A percentile compares a stretch with the other conserved stretches of the same genome.
Evolutionary conservation across 169 alveolate genomes (phyloP).

Genomic region (Cryptosporidium parvum): DNA sequence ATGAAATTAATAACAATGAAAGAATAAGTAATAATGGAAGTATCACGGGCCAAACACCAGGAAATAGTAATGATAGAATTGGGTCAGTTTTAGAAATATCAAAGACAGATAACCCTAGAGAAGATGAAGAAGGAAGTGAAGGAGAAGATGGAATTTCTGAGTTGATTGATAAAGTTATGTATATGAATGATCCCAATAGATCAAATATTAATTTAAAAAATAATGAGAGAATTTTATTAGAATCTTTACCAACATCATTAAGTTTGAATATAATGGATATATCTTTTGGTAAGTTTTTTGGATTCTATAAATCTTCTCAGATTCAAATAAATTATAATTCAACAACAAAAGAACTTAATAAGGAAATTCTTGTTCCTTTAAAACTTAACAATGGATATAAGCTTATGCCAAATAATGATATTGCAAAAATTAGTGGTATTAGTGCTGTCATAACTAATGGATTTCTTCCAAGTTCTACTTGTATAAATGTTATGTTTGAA

Average conservation of each 20-base stretch:
- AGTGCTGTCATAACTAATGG: constrained; percentile 48
- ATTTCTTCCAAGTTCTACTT: constrained; percentile 49
- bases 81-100: neutral
- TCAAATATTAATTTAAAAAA: constrained; percentile 10
- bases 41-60: neutral
- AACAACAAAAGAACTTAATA: constrained; percentile 13
- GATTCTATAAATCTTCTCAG: constrained; percentile 49
- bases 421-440: constrained; percentile 7
- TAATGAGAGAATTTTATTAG: constrained; percentile 30
- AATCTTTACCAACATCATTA: constrained; percentile 19
- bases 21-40: neutral
- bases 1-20: constrained; percentile 1
- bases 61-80: neutral
- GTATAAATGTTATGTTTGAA: constrained; percentile 25
- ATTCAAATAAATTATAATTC: constrained; percentile 43
- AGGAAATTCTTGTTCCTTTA: constrained; percentile 18
- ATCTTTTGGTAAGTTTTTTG: constrained; percentile 44
- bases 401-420: constrained; percentile 30
- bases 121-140: constrained; percentile 7
- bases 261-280: constrained; percentile 33
- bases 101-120: neutral
- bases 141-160: neutral
- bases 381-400: constrained; percentile 40
- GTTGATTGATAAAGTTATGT: neutral
- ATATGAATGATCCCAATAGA: neutral